Evolutionary conservation across 1,139 yeast genomes (phyloP).

Genomic region (Debaryomycetaceae sp.): DNA sequence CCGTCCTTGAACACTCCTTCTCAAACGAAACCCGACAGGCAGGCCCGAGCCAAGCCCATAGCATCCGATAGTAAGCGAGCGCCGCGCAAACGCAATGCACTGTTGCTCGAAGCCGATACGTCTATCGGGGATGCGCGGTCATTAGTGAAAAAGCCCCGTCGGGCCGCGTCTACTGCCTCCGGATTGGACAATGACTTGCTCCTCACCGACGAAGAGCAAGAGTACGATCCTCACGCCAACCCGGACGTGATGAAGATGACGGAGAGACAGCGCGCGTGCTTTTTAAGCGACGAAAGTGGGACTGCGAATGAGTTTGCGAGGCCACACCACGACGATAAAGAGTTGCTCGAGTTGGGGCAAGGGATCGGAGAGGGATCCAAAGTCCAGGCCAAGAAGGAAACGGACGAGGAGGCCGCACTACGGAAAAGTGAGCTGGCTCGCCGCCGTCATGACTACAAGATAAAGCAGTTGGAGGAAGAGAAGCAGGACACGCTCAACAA

Average conservation of each 20-base stretch:
- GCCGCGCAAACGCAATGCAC: constrained; percentile 20
- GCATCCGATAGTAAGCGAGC: constrained; percentile 4
- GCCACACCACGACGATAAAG: constrained; percentile 6
- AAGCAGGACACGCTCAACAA: constrained; percentile 85
- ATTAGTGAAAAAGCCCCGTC: constrained; percentile 2
- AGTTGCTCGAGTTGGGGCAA: constrained; percentile 12
- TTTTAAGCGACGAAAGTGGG: constrained; percentile 13
- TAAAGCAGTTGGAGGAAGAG: constrained; percentile 80
- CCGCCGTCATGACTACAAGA: constrained; percentile 75
- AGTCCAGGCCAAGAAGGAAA: constrained; percentile 37
- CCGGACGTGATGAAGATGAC: constrained; percentile 49
- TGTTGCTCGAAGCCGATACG: constrained; percentile 25
- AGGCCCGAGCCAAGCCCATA: constrained; percentile 8
- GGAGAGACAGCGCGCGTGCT: constrained; percentile 47
- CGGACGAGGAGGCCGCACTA: constrained; percentile 77
- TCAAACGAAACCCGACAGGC: too few species aligned
- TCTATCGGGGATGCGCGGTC: constrained; percentile 7
- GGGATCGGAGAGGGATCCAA: constrained; percentile 8
- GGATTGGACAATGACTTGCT: constrained; percentile 28
- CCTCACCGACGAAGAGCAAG: constrained; percentile 34
- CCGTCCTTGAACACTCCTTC: not conserved
- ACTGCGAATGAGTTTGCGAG: constrained; percentile 2
- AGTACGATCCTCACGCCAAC: constrained; percentile 28
- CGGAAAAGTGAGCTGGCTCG: constrained; percentile 84
- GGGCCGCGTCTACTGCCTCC: constrained; percentile 1